phyloP scores from a whole-genome alignment of 352 stramenopile species.

The Globisporangium abappressorium region DNA sequence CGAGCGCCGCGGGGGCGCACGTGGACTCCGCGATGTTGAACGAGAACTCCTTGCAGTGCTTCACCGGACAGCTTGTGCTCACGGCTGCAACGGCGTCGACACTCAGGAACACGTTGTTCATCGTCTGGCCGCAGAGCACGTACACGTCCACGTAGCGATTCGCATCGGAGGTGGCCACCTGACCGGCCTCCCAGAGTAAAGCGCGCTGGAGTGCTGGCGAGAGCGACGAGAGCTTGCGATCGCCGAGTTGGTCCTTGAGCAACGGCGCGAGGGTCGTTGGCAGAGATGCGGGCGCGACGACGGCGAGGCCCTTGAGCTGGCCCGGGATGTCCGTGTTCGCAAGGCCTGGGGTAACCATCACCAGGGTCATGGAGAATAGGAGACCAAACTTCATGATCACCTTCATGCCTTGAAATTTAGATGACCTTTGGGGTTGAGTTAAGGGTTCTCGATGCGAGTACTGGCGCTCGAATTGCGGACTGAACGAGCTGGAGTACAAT shows the following conservation, averaged over 20 bases:
- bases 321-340: neutral
- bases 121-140: slow-evolving; percentile 35
- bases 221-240: neutral
- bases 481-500: neutral
- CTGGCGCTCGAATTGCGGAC: neutral
- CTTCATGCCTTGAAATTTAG: neutral
- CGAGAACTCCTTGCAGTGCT: slow-evolving; percentile 31
- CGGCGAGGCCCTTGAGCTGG: neutral
- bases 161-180: neutral
- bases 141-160: slow-evolving; percentile 19
- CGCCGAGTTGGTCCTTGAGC: neutral
- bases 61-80: slow-evolving; percentile 16
- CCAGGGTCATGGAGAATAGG: neutral
- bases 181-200: neutral
- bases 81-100: slow-evolving; percentile 12
- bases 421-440: neutral
- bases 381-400: neutral
- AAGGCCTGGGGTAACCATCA: neutral
- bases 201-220: neutral
- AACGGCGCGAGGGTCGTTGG: neutral
- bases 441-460: neutral
- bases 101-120: slow-evolving; percentile 34
- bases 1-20: slow-evolving; percentile 20
- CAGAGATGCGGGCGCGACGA: neutral
- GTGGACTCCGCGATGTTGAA: slow-evolving; percentile 21